phyloP scores from a whole-genome alignment of 768 basidiomycete species.

The Boletus rubropictus region DNA sequence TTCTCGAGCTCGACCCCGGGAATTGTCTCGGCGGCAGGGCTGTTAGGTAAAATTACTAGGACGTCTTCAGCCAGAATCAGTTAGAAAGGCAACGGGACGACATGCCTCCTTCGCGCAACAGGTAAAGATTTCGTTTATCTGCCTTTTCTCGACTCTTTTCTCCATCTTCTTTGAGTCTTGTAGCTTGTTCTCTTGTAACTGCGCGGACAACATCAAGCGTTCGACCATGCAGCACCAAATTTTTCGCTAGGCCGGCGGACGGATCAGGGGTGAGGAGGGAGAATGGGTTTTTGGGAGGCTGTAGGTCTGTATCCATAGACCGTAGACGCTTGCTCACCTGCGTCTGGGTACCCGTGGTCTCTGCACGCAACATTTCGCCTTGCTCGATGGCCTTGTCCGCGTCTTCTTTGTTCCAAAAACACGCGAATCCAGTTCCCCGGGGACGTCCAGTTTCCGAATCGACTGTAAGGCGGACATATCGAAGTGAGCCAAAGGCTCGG shows the following conservation, averaged over 20 bases:
- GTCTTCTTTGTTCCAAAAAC: constrained; percentile 92
- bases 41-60: constrained; percentile 84
- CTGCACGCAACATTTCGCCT: constrained; percentile 62
- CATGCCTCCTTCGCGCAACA: constrained; percentile 91
- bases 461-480: constrained; percentile 88
- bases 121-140: constrained; percentile 93
- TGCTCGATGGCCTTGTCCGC: constrained; percentile 82
- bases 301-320: not conserved
- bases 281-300: constrained; percentile 81
- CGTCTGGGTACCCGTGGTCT: constrained; percentile 48
- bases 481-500: constrained; percentile 84
- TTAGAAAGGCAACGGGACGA: not conserved
- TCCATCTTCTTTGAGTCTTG: constrained; percentile 81
- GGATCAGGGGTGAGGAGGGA: constrained; percentile 92
- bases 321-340: constrained; percentile 27
- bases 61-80: not conserved
- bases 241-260: constrained; percentile 74
- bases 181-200: constrained; percentile 85
- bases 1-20: constrained; percentile 76
- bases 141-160: constrained; percentile 82
- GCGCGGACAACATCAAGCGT: constrained; percentile 88
- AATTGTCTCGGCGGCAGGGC: constrained; percentile 69
- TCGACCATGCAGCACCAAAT: constrained; percentile 84
- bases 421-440: constrained; percentile 92
- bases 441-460: constrained; percentile 81